Evolutionary conservation across 257 asterid species (phyloP), one percentile per base, ranked within the genome.

Genomic region (Handroanthus guayacan): DNA sequence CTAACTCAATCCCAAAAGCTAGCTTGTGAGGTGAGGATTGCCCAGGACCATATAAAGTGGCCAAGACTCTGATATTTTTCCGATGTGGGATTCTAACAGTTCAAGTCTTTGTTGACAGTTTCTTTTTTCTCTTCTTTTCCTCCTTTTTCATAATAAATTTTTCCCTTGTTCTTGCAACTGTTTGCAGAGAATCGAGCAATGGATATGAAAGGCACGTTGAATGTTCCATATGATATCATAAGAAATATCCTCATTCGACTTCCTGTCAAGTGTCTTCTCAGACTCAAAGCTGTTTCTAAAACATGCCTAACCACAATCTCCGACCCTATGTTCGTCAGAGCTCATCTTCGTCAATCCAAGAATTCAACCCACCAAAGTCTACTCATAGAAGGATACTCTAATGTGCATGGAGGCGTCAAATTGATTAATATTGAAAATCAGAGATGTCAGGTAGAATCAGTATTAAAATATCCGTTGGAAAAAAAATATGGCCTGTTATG

Each of bases 401-500:
- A 1, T 25, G 31, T 25, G 6, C 6, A 3, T 3, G 44, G 44
- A 4, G 7, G 3, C n/a, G 2, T 3, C 37, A 5, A 4, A 5
- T 9, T 31, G 11, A 6, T 8, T 17, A 3, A 54, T 54, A 1
- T 38, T 12, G 20, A 55, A 1, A 11, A 62, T 57, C 6, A 4
- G 18, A 1, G 10, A 3, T 48, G 47, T 18, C 20, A 7, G 3
- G 13, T 3, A 4, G 31, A 31, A 8, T 60, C 77, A 2, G 62
- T 12, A 11, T 2, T 72, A 1, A 1, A 44, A 45, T 3, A 5
- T 38, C n/a, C 39, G 4, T 8, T 41, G 14, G 31, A 25, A 25
- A 25, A 25, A 47, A 11, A 1, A 2, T 1, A 12, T 5, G 14
- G 20, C 2, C 0, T 0, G 0, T 0, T 11, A 0, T 0, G 2